Evolutionary conservation across 2,329 filamentous ascomycete genomes (phyloP).

Genomic region (Teratosphaeria epicoccoides): DNA sequence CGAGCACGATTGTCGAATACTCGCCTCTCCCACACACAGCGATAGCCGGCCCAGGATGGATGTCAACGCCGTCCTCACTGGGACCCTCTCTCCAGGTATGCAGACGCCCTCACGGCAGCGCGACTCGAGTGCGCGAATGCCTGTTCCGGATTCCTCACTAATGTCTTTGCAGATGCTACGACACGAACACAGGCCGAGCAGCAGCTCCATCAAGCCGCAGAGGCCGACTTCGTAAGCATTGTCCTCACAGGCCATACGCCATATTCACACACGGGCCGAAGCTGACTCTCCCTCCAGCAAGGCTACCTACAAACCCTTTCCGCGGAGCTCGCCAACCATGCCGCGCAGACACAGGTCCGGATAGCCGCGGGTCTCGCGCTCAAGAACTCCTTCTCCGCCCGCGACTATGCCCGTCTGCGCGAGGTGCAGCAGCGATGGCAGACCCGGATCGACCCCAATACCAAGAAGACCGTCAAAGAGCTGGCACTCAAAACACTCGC

Average conservation of each 20-base stretch:
- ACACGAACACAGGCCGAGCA: slow-evolving; percentile 86
- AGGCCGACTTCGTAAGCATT: slow-evolving; percentile 81
- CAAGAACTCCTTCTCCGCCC: slow-evolving; percentile 95
- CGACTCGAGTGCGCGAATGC: not conserved
- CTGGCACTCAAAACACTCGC: slow-evolving; percentile 78
- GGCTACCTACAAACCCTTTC: slow-evolving; percentile 88
- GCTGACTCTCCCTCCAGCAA: slow-evolving; percentile 46
- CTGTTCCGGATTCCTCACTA: slow-evolving; percentile 7
- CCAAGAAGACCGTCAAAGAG: slow-evolving; percentile 80
- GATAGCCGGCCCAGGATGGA: slow-evolving; percentile 57
- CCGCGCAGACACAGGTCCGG: slow-evolving; percentile 71
- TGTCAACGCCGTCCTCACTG: slow-evolving; percentile 95
- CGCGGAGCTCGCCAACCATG: slow-evolving; percentile 86
- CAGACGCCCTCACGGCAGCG: slow-evolving; percentile 6
- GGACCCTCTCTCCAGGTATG: slow-evolving; percentile 90
- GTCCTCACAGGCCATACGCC: slow-evolving; percentile 8
- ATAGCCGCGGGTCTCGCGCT: slow-evolving; percentile 90
- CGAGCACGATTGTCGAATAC: not conserved
- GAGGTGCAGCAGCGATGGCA: slow-evolving; percentile 93
- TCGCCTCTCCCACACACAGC: not conserved
- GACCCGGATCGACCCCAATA: slow-evolving; percentile 65
- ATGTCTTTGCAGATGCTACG: slow-evolving; percentile 58
- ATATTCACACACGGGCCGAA: slow-evolving; percentile 4
- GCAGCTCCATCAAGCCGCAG: slow-evolving; percentile 83
- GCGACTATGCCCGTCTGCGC: slow-evolving; percentile 76